Percentiles rank a stretch among this genome's conserved stretches.
Evolutionary conservation across 148 eudicot species (phyloP).

Genomic region (Gaultheria prostrata): DNA sequence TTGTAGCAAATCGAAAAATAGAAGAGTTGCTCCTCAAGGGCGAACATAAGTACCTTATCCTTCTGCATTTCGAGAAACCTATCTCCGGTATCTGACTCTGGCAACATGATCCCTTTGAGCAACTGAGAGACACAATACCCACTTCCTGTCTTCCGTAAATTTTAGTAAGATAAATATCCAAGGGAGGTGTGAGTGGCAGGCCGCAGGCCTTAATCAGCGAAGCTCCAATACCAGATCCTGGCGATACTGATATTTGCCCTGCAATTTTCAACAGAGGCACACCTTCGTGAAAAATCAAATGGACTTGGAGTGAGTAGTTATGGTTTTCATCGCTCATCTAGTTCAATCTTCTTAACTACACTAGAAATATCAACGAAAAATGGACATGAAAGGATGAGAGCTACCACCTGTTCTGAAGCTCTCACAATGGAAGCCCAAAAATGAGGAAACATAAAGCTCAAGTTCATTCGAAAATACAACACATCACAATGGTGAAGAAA

Average conservation of each 20-base stretch:
- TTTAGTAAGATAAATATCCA: background rate
- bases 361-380: background rate
- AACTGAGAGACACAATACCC: background rate
- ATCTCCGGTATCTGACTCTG: background rate
- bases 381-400: background rate
- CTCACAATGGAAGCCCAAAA: background rate
- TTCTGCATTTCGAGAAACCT: background rate
- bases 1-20: background rate
- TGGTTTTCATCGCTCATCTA: background rate
- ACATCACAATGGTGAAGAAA: background rate
- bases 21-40: background rate
- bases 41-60: background rate
- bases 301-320: background rate
- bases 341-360: background rate
- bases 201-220: background rate
- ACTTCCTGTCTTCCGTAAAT: background rate
- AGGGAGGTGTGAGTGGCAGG: background rate
- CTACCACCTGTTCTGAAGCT: background rate
- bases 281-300: background rate
- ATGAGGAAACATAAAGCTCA: background rate
- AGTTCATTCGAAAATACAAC: background rate
- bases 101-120: constrained; percentile 5
- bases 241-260: background rate
- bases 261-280: background rate
- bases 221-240: background rate